A percentile compares a stretch with the other conserved stretches of the same genome.
These are phyloP conservation scores for Botrytis byssoidea DNA, from an alignment of 2,329 filamentous ascomycete genomes.

Conservation along the genomic window DNA sequence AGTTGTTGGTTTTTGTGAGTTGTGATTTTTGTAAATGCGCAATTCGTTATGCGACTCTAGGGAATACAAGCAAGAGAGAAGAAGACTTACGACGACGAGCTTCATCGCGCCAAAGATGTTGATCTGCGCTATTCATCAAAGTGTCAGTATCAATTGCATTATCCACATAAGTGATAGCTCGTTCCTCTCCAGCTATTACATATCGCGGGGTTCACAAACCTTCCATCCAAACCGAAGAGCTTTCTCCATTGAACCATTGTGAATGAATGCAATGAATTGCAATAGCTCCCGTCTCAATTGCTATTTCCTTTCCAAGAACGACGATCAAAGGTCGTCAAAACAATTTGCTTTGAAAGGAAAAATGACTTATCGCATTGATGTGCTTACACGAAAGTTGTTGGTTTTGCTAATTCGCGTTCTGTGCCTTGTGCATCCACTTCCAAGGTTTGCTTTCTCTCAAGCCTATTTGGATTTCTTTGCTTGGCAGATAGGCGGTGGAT, in stretches of 20 bases:
- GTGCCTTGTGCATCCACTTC: neutral
- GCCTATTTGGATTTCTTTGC: neutral
- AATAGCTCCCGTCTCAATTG: neutral
- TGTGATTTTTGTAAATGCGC: neutral
- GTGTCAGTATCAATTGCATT: neutral
- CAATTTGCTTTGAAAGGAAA: neutral
- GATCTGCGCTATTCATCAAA: slow-evolving; percentile 23
- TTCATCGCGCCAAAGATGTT: slow-evolving; percentile 35
- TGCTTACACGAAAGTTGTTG: neutral
- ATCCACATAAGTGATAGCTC: neutral
- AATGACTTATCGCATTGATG: neutral
- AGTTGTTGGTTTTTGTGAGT: neutral
- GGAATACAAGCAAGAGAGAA: neutral
- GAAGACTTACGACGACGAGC: slow-evolving; percentile 32
- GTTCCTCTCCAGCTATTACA: neutral
- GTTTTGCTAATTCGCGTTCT: neutral
- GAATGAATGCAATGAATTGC: neutral
- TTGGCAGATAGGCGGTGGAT: neutral
- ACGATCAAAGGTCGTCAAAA: neutral
- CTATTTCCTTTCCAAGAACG: too few relatives aligned
- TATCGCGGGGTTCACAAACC: slow-evolving; percentile 26
- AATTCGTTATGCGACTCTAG: neutral
- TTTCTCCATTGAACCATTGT: slow-evolving; percentile 38
- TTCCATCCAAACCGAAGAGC: slow-evolving; percentile 36
- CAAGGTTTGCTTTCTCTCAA: neutral